phyloP scores from a whole-genome alignment of 148 eudicot species.

The Vaccinium myrtillus region DNA sequence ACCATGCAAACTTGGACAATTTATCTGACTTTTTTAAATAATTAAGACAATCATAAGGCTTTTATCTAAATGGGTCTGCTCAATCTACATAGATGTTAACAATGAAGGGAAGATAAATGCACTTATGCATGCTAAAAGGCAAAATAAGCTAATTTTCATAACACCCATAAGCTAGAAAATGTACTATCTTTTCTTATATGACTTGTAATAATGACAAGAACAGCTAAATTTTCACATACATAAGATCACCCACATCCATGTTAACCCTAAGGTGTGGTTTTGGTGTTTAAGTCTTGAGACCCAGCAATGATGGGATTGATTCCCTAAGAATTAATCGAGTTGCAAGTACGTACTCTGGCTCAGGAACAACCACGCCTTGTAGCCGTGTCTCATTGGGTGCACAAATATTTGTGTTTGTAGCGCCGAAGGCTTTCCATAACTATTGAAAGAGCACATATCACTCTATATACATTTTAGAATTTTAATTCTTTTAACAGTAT shows the following conservation, averaged over 20 bases:
- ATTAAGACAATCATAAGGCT: neutral
- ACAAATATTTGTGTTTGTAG: neutral
- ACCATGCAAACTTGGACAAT: neutral
- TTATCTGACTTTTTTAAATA: neutral
- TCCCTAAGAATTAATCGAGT: too few species aligned
- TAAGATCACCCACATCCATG: neutral
- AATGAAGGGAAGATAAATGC: neutral
- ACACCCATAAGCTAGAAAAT: neutral
- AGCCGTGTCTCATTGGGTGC: neutral
- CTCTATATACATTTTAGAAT: neutral
- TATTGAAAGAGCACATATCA: neutral
- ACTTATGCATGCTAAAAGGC: neutral
- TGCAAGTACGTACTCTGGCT: too few species aligned
- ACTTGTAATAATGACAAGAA: neutral
- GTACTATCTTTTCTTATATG: neutral
- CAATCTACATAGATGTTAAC: neutral
- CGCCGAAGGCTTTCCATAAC: neutral
- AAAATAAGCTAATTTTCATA: neutral
- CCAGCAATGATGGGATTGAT: too few species aligned
- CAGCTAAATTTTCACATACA: neutral
- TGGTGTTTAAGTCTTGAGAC: neutral
- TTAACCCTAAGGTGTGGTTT: neutral
- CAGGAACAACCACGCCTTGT: neutral
- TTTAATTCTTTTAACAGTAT: neutral
- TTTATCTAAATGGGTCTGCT: neutral